A percentile compares a stretch with the other conserved stretches of the same genome.
Conservation (phyloP, 2,329 filamentous ascomycete genomes). For the Diaporthe sp. region DNA sequence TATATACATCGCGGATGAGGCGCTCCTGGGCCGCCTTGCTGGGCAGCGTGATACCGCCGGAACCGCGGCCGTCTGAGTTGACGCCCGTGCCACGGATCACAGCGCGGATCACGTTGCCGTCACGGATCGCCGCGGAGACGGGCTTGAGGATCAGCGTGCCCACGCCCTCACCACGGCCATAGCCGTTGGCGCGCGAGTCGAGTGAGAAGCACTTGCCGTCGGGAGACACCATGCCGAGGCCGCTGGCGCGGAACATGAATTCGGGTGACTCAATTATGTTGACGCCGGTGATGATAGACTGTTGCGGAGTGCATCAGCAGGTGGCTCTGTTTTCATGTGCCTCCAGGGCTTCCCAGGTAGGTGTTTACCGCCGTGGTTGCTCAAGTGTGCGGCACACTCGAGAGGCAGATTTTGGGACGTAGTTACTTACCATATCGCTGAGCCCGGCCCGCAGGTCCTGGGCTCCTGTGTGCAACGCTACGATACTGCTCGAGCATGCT, state of each 20-base stretch:
- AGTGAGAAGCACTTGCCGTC: slow-evolving; percentile 37
- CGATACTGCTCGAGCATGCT: slow-evolving; percentile 59
- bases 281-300: slow-evolving; percentile 39
- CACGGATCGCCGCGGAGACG: slow-evolving; percentile 28
- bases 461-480: slow-evolving; percentile 47
- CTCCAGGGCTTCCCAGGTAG: not conserved
- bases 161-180: slow-evolving; percentile 36
- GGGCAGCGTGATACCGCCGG: slow-evolving; percentile 54
- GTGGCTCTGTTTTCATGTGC: not conserved
- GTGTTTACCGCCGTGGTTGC: not conserved
- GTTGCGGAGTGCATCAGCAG: not conserved
- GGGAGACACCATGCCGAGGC: slow-evolving; percentile 35
- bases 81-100: slow-evolving; percentile 47
- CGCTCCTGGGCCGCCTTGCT: slow-evolving; percentile 51
- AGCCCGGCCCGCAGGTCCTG: slow-evolving; percentile 37
- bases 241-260: slow-evolving; percentile 48
- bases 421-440: slow-evolving; percentile 36
- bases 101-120: slow-evolving; percentile 38
- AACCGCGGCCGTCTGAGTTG: slow-evolving; percentile 51
- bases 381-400: not conserved
- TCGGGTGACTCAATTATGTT: slow-evolving; percentile 38
- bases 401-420: not conserved
- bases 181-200: slow-evolving; percentile 38
- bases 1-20: slow-evolving; percentile 52
- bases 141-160: slow-evolving; percentile 36